Conservation (phyloP, 371 early-diverging fungal species). For the Coemansia sp. region DNA sequence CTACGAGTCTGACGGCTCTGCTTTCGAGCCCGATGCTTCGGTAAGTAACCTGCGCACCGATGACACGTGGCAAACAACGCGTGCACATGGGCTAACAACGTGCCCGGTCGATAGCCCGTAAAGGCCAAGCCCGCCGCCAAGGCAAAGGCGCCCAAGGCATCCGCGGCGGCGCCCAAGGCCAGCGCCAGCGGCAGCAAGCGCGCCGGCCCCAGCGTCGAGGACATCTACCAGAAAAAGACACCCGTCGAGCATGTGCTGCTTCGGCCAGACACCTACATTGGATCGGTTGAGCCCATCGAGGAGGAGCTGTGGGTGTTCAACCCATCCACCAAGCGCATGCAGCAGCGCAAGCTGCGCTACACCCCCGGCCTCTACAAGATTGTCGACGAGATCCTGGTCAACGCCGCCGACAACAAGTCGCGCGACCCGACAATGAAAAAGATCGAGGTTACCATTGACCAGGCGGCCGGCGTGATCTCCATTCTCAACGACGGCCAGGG, state of each 20-base stretch:
- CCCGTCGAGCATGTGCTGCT: constrained; percentile 99
- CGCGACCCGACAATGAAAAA: constrained; percentile 93
- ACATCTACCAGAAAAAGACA: constrained; percentile 98
- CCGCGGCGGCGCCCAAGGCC: constrained; percentile 1
- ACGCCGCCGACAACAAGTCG: constrained; percentile 94
- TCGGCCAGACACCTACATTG: constrained; percentile 99
- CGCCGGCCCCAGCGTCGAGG: constrained; percentile 64
- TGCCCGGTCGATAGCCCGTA: constrained; percentile 22
- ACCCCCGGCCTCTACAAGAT: constrained; percentile 99
- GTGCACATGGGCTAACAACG: no score
- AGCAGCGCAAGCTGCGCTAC: constrained; percentile 72
- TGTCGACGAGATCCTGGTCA: constrained; percentile 99
- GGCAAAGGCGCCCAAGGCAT: neutral
- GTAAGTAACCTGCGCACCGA: constrained; percentile 18
- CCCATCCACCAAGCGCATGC: constrained; percentile 65
- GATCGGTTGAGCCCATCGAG: constrained; percentile 88
- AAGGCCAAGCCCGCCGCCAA: constrained; percentile 11
- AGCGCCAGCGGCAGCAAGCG: neutral
- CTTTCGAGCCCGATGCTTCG: constrained; percentile 26
- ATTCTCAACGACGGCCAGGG: constrained; percentile 98
- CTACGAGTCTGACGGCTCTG: constrained; percentile 47
- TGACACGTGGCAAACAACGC: no score
- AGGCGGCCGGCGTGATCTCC: constrained; percentile 79
- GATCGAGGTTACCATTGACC: constrained; percentile 92
- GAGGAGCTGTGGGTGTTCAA: constrained; percentile 90